These are phyloP conservation scores for Blepharisma japonicum DNA, from an alignment of 73 alveolate genomes.

Conservation along the genomic window DNA sequence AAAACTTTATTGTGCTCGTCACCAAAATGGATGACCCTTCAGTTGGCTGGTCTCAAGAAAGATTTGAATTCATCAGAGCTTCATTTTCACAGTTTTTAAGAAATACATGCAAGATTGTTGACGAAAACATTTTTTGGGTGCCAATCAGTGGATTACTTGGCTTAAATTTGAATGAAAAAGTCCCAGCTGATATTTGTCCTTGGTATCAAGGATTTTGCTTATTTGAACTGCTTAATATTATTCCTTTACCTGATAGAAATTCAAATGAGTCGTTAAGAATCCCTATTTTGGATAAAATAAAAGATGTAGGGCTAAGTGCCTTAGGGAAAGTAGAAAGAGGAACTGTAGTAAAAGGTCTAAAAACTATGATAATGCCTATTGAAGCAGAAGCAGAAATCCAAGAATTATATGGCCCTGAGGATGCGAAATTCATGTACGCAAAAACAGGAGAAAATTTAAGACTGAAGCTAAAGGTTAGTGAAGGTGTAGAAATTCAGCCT, in stretches of 20 bases:
- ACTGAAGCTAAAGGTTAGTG: not conserved
- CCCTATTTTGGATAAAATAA: constrained; percentile 91
- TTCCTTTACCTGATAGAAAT: no score
- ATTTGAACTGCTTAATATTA: no score
- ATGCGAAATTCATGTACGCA: not conserved
- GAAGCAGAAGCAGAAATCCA: not conserved
- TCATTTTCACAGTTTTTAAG: no score
- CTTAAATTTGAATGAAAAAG: no score
- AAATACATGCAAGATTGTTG: no score
- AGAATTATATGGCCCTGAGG: constrained; percentile 5
- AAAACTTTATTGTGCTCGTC: constrained; percentile 81
- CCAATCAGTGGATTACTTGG: no score
- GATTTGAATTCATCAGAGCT: no score
- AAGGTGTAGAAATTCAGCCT: not conserved
- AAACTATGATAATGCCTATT: not conserved
- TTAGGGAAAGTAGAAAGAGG: constrained; percentile 98
- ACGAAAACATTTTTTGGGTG: no score
- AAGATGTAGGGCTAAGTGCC: constrained; percentile 93
- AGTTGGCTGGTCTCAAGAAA: no score
- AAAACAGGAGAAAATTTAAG: not conserved
- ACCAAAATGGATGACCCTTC: constrained; percentile 70
- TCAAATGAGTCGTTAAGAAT: constrained; percentile 86
- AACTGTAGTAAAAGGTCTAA: not conserved
- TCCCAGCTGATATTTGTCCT: no score
- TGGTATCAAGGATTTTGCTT: no score